Base-by-base conservation (phyloP, 805 yeast genomes). In the Torulaspora franciscae region DNA sequence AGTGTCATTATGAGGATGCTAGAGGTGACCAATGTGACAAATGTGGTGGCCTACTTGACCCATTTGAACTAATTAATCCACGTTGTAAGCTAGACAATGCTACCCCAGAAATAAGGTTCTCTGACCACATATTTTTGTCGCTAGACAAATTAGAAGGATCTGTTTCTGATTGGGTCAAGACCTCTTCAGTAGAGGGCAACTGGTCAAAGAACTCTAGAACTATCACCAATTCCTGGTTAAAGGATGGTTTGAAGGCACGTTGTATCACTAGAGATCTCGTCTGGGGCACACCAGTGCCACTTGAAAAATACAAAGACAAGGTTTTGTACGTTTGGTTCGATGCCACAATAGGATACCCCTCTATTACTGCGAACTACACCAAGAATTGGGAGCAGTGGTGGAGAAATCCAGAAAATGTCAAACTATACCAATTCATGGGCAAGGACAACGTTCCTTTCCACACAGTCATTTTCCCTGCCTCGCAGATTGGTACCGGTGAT, bases 21-120 rank as follows among this genome's bases (percentile, higher is more conserved):
- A 81, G 99, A 68, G 99, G 99, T 57, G 99, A 93, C 68, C 99
- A 93, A 73, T 93, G 99, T 77, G 99, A 93, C 68, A 83, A 83
- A 59, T 93, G 99, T 74, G 99, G 99, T 54, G 69, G 71, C 48
- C 74, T 93, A 53, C 74, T 93, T 57, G 85, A 91, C 65, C 96
- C 99, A 40, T 84, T 89, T 60, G 98, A 93, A 68, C 77, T 93
- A 65, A 82, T 91, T 54, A 78, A 90, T 52, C 98, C 99, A 44
- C 85, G 95, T 57, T 93, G 99, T 79, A 91, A 93, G 70, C 70
- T 93, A 49, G 99, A 93, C 62, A 77, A 79, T 55, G 76, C 88
- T 37, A 73, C 83, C 8, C 99, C 99, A 28, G 78, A 79, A 40
- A 83, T 85, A 42, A 80, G 80, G 57, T 78, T 81, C 44, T 85